Conservation (phyloP, 2,329 filamentous ascomycete genomes). For the Xylariaceae sp. region DNA sequence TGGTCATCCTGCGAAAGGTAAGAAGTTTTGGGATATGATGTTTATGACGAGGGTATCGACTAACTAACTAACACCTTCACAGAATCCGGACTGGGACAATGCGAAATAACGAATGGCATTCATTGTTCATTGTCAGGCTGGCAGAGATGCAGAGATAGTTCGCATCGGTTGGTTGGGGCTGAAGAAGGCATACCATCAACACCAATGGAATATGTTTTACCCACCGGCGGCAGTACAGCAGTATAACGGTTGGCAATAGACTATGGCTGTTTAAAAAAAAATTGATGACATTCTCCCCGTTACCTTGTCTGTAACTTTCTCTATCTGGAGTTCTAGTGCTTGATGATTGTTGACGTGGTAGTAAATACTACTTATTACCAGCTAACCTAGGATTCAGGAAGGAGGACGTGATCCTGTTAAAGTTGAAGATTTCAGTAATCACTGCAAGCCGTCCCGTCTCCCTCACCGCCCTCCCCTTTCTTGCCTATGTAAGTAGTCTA, state of each 20-base stretch:
- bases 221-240: too few relatives aligned
- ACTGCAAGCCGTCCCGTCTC: too few relatives aligned
- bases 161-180: slow-evolving; percentile 14
- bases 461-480: too few relatives aligned
- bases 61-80: slow-evolving; percentile 7
- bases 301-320: too few relatives aligned
- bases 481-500: too few relatives aligned
- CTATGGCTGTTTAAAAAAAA: slow-evolving; percentile 3
- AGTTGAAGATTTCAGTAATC: too few relatives aligned
- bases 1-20: slow-evolving; percentile 97
- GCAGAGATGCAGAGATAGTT: slow-evolving; percentile 12
- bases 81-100: slow-evolving; percentile 53
- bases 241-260: slow-evolving; percentile 8
- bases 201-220: too few relatives aligned
- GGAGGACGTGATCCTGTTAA: too few relatives aligned
- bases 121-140: neutral
- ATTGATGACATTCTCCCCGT: neutral
- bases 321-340: too few relatives aligned
- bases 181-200: slow-evolving; percentile 7
- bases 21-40: slow-evolving; percentile 30
- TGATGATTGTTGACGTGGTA: too few relatives aligned
- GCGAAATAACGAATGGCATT: slow-evolving; percentile 38
- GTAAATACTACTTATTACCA: too few relatives aligned
- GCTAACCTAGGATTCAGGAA: too few relatives aligned
- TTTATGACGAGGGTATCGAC: neutral